phyloP scores from a whole-genome alignment of 352 stramenopile genomes.

The Thalassiosira allenii region DNA sequence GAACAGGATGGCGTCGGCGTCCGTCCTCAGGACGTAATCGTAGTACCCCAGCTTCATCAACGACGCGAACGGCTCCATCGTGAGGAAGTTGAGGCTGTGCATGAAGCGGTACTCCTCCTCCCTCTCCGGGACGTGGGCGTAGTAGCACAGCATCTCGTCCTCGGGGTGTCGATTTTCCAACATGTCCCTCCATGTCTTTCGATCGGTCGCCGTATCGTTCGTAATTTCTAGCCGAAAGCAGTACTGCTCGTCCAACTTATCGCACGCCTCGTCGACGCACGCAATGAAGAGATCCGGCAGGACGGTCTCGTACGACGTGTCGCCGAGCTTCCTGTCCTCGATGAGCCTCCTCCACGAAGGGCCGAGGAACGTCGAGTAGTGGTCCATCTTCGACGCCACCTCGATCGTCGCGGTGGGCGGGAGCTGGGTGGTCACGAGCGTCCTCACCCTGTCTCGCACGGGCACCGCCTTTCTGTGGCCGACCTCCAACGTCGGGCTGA shows the following conservation, averaged over 20 bases:
- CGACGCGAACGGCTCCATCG: neutral
- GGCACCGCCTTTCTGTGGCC: too few species aligned
- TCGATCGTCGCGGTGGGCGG: too few species aligned
- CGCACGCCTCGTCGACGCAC: neutral
- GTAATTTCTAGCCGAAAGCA: neutral
- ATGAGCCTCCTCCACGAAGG: neutral
- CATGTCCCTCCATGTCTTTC: neutral
- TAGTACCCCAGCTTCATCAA: neutral
- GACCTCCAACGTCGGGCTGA: too few species aligned
- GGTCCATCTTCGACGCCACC: neutral
- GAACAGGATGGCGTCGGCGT: neutral
- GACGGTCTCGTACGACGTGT: neutral
- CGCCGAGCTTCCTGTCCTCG: neutral
- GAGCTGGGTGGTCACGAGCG: neutral
- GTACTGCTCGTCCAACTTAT: neutral
- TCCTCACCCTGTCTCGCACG: neutral
- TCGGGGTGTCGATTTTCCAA: neutral
- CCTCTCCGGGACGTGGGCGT: neutral
- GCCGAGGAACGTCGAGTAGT: neutral
- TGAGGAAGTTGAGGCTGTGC: neutral
- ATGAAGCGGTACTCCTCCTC: neutral
- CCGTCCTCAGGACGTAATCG: neutral
- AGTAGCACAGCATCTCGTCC: neutral
- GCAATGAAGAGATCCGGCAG: neutral
- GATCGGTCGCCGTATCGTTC: neutral